These are phyloP conservation scores for Tardiomyces digboiensis DNA, from an alignment of 1,139 yeast species.

Conservation along the genomic window DNA sequence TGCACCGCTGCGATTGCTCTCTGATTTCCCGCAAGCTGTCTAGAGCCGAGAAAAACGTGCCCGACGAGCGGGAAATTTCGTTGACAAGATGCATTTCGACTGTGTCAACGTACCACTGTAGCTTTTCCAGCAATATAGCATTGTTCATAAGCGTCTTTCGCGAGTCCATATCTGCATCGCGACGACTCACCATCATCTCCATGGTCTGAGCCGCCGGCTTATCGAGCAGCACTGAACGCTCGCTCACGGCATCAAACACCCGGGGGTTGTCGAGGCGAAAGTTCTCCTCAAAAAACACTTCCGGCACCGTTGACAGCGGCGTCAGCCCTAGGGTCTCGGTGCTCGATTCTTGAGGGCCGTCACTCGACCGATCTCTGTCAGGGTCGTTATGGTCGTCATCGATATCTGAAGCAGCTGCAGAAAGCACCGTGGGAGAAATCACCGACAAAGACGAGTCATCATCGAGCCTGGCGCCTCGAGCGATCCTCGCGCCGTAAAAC, in stretches of 20 bases:
- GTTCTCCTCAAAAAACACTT: conserved; percentile 52
- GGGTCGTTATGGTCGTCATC: neutral
- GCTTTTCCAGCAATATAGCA: conserved; percentile 62
- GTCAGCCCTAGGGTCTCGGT: conserved; percentile 5
- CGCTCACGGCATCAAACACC: conserved; percentile 65
- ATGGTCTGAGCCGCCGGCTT: conserved; percentile 1
- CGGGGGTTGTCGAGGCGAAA: conserved; percentile 88
- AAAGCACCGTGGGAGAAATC: neutral
- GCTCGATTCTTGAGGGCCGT: too few species aligned
- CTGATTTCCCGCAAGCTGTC: conserved; percentile 65
- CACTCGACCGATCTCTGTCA: neutral
- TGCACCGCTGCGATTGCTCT: conserved; percentile 43
- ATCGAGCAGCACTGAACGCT: conserved; percentile 33
- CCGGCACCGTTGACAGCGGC: conserved; percentile 44
- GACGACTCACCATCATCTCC: conserved; percentile 4
- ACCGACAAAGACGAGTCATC: neutral
- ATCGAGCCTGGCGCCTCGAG: neutral
- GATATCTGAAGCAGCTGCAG: neutral
- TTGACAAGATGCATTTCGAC: conserved; percentile 74
- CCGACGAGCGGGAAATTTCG: conserved; percentile 79
- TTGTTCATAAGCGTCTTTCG: conserved; percentile 33
- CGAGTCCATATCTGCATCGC: conserved; percentile 9
- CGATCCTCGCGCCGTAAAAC: conserved; percentile 30
- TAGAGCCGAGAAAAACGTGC: conserved; percentile 74
- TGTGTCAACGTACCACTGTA: conserved; percentile 74